Evolutionary conservation across 2,329 filamentous ascomycete genomes (phyloP), one percentile per base, ranked within the genome.

Genomic region (Trichoderma sp.): DNA sequence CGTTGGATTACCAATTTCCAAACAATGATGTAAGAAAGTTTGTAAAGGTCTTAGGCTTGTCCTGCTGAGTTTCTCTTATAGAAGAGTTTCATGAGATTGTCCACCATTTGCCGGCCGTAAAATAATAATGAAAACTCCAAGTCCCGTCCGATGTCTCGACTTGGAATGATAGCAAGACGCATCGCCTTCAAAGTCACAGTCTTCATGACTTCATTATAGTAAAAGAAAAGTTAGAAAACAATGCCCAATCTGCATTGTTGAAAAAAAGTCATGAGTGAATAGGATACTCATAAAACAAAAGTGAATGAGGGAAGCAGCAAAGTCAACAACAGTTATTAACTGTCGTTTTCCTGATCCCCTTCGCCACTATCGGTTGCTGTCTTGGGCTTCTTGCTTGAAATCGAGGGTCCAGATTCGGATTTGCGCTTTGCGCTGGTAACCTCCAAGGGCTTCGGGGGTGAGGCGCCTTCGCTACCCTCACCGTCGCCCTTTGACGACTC

Each of bases 371-470:
- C 76, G 62, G 73, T 73, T 67, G 89, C 87, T 58, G 88, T 82
- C 73, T 83, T 85, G 72, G 85, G 82, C 80, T 85, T 88, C 79
- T 90, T 91, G 74, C 83, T 85, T 35, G 86, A 81, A 37, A 81
- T 81, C 24, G 77, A 78, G 19, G 80, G 81, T 67, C 81, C 81
- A 35, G 81, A 80, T 70, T 88, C 86, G 7, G 88, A 87, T 78
- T 90, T 90, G 74, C 88, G 84, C 80, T 91, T 91, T 40, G 82
- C 84, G 68, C 85, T 85, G 11, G 83, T 74, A 63, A 74, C 70
- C 62, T 76, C 74, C 49, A 74, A 70, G 58, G 73, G 62, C 63
- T 74, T 77, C 40, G 73, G 72, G 4, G 73, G 70, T 5, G 73
- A 72, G 35, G 65, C 69, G 62, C 76, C 77, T 16, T 77, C 79